phyloP scores from a whole-genome alignment of 768 basidiomycete species.

The Lentinula detonsa region DNA sequence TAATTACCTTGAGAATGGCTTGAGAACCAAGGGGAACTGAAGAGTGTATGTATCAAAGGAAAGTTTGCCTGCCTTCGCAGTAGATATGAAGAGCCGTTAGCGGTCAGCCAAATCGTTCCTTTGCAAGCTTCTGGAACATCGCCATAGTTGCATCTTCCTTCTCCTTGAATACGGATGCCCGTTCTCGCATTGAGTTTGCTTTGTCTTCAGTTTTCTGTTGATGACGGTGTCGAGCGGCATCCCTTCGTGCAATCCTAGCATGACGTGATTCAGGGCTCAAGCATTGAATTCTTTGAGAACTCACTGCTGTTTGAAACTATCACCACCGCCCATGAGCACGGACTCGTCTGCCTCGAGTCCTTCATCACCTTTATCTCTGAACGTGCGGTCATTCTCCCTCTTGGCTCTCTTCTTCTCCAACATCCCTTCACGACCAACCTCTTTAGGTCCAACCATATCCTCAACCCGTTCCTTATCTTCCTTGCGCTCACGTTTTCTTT shows the following conservation, averaged over 20 bases:
- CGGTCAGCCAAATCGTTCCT: conserved; percentile 70
- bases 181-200: conserved; percentile 47
- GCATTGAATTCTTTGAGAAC: conserved; percentile 10
- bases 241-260: conserved; percentile 64
- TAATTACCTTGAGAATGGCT: neutral
- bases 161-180: conserved; percentile 55
- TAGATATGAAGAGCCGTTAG: neutral
- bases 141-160: conserved; percentile 94
- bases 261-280: neutral
- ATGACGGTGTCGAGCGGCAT: conserved; percentile 61
- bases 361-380: conserved; percentile 73
- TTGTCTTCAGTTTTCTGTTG: conserved; percentile 59
- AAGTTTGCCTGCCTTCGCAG: neutral
- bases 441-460: conserved; percentile 75
- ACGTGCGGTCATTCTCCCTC: conserved; percentile 65
- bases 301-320: conserved; percentile 77
- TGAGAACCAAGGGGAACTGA: neutral
- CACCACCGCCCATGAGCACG: conserved; percentile 76
- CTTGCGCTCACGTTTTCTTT: conserved; percentile 61
- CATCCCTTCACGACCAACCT: conserved; percentile 77
- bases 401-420: conserved; percentile 79
- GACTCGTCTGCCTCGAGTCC: conserved; percentile 75
- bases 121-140: conserved; percentile 93
- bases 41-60: neutral
- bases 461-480: conserved; percentile 68